Evolutionary conservation across 768 basidiomycete species (phyloP), one percentile per base, ranked within the genome.

Genomic region (Termitomyces sp.): DNA sequence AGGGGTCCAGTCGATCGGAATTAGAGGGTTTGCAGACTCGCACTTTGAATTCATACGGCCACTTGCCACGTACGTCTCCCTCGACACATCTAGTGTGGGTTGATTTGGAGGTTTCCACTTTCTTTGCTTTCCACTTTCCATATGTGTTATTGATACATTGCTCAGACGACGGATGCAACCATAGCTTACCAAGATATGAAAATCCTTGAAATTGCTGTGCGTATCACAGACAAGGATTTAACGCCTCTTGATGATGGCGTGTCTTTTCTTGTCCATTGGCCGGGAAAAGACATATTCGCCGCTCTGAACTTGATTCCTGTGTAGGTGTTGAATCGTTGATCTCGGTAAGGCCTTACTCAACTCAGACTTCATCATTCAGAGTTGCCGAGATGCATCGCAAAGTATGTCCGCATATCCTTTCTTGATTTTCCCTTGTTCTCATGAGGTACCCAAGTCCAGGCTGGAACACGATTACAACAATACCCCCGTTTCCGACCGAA

Each of bases 181-280:
- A 29, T 37, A 29, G 43, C 59, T 38, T 54, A 34, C 34, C 36
- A 57, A 6, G 5, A 54, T 12, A 54, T 34, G 6, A 49, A 47
- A 45, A 62, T 62, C 32, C 51, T 62, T 25, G 57, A 58, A 37
- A 20, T 54, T 59, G 61, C 61, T 25, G 57, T 59, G 20, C 61
- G 51, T 34, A 36, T 62, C 29, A 62, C 61, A 32, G 57, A 62
- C 52, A 53, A 54, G 32, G 29, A 62, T 59, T 55, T 46, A 14
- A 20, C 3, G 0, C 61, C 61, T 52, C 56, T 62, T 10, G 61
- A 62, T 31, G n/a, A 49, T 11, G 61, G 61, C 1, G 37, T 62
- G 3, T 59, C 61, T 40, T 48, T 46, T 31, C 42, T 62, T 38
- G 57, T 62, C 45, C 61, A 62, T 40, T 58, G 56, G 56, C 17